Base-by-base conservation (phyloP, 2,329 filamentous ascomycete genomes). In the Xylaria sp. region DNA sequence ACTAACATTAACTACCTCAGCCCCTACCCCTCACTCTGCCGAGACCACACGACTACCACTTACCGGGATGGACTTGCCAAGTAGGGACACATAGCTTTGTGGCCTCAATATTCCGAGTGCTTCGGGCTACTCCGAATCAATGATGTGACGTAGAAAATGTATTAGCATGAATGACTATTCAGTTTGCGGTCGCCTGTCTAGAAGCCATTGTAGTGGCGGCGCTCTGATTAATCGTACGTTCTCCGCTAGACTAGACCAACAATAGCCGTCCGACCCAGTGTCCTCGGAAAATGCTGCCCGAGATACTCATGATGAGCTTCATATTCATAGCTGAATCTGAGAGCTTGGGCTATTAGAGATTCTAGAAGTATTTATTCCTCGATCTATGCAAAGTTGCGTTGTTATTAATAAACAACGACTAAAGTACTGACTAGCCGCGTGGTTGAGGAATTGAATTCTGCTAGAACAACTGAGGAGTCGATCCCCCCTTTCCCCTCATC, bases 401-500 rank as follows among this genome's bases (percentile, higher is more conserved):
- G 53, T 35, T 60, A 27, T 51, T 60, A 32, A 42, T 50, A 42
- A 53, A 44, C 35, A n/a, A 42, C 13, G 8, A 18, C 25, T 10
- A 10, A 8, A 32, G 29, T 32, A 32, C 29, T 32, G 29, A 8
- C 5, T 32, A 35, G 32, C 32, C 32, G 32, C 8, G 32, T 35
- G 1, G 32, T 35, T 35, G 32, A 35, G 32, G 32, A 35, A 35
- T 35, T 10, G 8, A 35, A 9, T 35, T 10, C 32, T 35, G 32
- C n/a, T 35, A 44, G 29, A n/a, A 42, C 18, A 12, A 18, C 35
- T 18, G 40, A 37, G 48, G 47, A 42, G 58, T 59, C 32, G 54
- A 60, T 48, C 35, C 21, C 10, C 48, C n/a, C 29, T 40, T 35
- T 47, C 59, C 59, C 47, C 40, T 54, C 55, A 65, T 21, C 23